Conservation (phyloP, 2,329 filamentous ascomycete species). For the Trichoderma sp. region DNA sequence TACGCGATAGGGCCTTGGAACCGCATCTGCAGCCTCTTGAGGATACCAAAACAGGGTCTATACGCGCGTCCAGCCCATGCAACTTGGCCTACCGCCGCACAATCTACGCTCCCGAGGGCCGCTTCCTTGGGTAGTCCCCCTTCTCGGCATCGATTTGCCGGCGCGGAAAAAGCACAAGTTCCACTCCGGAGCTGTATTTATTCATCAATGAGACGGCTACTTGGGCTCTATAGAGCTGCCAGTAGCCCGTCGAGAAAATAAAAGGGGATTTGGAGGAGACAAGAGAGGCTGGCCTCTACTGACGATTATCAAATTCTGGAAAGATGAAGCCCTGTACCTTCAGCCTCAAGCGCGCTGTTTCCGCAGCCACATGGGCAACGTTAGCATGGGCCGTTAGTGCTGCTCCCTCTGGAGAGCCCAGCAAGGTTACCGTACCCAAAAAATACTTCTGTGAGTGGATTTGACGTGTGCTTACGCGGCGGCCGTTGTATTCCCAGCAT, state of each 20-base stretch:
- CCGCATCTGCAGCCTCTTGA: neutral
- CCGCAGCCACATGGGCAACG: conserved; percentile 6
- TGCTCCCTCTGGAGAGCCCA: conserved; percentile 6
- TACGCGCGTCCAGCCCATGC: conserved; percentile 26
- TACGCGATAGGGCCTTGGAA: neutral
- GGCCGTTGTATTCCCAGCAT: neutral
- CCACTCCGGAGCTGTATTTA: conserved; percentile 1
- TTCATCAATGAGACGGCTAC: neutral
- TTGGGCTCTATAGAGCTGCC: neutral
- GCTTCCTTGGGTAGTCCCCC: conserved; percentile 5
- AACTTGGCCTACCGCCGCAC: neutral
- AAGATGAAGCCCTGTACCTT: conserved; percentile 14
- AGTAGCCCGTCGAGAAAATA: neutral
- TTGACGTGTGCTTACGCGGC: neutral
- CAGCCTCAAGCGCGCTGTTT: conserved; percentile 1
- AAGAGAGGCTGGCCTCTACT: neutral
- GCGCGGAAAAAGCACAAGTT: conserved; percentile 16
- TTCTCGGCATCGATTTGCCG: conserved; percentile 26
- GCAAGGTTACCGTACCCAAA: conserved; percentile 31
- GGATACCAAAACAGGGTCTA: conserved; percentile 8
- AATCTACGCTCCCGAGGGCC: conserved; percentile 19
- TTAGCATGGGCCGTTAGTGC: conserved; percentile 16
- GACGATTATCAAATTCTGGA: neutral
- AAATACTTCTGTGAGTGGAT: conserved; percentile 36
- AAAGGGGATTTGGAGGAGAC: neutral